Evolutionary conservation across 108 stramenopile genomes (phyloP).

Genomic region (Bacterosira constricta): DNA sequence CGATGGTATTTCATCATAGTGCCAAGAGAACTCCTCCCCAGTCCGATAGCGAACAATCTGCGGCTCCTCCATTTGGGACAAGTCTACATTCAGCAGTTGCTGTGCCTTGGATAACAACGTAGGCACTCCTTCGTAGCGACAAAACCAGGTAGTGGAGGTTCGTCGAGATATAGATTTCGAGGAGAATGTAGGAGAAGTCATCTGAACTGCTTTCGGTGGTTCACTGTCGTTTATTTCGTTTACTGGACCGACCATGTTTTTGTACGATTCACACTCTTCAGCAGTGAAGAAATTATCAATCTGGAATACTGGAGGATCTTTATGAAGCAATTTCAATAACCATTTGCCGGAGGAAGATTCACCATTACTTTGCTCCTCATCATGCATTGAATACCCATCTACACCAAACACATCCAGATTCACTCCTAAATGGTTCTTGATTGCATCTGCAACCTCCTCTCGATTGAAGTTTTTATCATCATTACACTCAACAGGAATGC

Average conservation of each 20-base stretch:
- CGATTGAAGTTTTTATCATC: conserved; percentile 32
- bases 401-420: conserved; percentile 64
- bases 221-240: neutral
- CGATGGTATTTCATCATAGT: conserved; percentile 75
- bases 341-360: conserved; percentile 23
- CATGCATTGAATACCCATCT: conserved; percentile 41
- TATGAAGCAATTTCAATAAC: conserved; percentile 62
- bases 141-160: conserved; percentile 87
- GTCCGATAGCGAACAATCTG: conserved; percentile 76
- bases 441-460: conserved; percentile 39
- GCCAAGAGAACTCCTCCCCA: conserved; percentile 83
- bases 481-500: conserved; percentile 38
- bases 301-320: conserved; percentile 69
- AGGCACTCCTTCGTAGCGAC: conserved; percentile 56
- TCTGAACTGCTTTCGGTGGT: conserved; percentile 26
- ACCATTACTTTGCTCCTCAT: conserved; percentile 20
- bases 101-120: conserved; percentile 65
- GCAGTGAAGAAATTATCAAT: conserved; percentile 76
- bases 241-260: conserved; percentile 8
- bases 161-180: conserved; percentile 57
- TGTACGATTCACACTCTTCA: conserved; percentile 59
- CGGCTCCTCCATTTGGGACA: conserved; percentile 73
- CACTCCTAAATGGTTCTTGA: conserved; percentile 58
- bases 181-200: conserved; percentile 69
- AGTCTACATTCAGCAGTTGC: conserved; percentile 52